Evolutionary conservation across 495 filamentous ascomycete genomes (phyloP), one percentile per base, ranked within the genome.

Genomic region (Achaetomiella virescens): DNA sequence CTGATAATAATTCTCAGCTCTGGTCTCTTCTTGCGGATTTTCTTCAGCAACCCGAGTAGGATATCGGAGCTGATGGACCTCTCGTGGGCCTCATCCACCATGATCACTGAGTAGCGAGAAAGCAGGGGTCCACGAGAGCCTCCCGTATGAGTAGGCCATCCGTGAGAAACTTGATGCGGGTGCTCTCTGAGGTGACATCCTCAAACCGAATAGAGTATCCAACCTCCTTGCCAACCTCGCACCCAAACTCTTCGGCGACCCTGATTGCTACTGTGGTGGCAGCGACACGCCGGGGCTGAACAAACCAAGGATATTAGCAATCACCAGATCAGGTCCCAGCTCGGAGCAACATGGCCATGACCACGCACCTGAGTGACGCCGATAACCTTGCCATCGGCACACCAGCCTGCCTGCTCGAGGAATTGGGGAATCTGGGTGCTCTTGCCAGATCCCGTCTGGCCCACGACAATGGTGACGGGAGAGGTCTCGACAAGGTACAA

Each of bases 21-120:
- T 29, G 86, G 79, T 31, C 93, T 79, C 70, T 81, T 85, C 69
- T 84, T 91, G 53, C 82, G 71, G 58, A 99, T 93, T 69, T 97
- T 97, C 74, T 96, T 97, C 38, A 99, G 66, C n/a, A 97, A 75
- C 0, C 93, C 91, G 36, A 99, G 82, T 6, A 99, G 80, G 36
- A 99, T 82, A 63, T 99, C 93, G 7, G 91, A 91, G 71, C 91
- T 95, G 53, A 99, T 79, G 56, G 90, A 95, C 50, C 95, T 82
- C 70, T 99, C 93, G 71, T 99, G 93, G 25, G 95, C 95, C 68
- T 99, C 93, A 66, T 99, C 93, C 21, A 99, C 87, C 92, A 97
- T 99, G 63, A 99, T 89, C 33, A 97, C 88, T 7, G 90, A 95
- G 68, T 99, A 99, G 6, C 91, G 83, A 29, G 89, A 93, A 17